Evolutionary conservation across 768 basidiomycete genomes (phyloP).

Genomic region (Leucosporidium creatinivorum): DNA sequence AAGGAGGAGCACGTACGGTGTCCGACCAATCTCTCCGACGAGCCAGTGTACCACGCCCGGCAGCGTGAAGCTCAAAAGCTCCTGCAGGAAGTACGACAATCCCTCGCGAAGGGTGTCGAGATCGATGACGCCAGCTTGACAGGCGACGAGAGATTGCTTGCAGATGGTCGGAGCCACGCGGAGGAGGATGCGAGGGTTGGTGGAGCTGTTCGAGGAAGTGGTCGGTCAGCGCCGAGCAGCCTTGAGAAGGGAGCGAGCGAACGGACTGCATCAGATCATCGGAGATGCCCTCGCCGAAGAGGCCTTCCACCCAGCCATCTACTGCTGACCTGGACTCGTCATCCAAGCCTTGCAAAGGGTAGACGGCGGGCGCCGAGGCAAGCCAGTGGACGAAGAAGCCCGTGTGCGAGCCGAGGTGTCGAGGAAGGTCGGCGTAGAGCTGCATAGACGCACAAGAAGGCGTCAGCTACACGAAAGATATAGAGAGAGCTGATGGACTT

Average conservation of each 20-base stretch:
- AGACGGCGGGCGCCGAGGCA: constrained; percentile 3
- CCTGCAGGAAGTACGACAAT: constrained; percentile 44
- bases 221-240: background rate
- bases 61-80: constrained; percentile 44
- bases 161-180: constrained; percentile 41
- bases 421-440: constrained; percentile 14
- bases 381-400: constrained; percentile 22
- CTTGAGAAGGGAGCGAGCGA: background rate
- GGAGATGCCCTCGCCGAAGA: constrained; percentile 37
- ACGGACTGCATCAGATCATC: constrained; percentile 35
- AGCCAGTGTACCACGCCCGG: constrained; percentile 43
- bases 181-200: constrained; percentile 40
- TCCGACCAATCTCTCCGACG: constrained; percentile 38
- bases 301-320: constrained; percentile 27
- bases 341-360: background rate
- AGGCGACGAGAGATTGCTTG: constrained; percentile 42
- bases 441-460: background rate
- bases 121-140: constrained; percentile 40
- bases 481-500: background rate
- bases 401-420: constrained; percentile 20
- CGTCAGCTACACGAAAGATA: background rate
- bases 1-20: constrained; percentile 38
- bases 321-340: constrained; percentile 15
- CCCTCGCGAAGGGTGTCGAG: constrained; percentile 42
- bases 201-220: constrained; percentile 34